A percentile compares a stretch with the other conserved stretches of the same genome.
Conservation (phyloP, 192 early-diverging fungal genomes). For the Backusella liffmaniae region DNA sequence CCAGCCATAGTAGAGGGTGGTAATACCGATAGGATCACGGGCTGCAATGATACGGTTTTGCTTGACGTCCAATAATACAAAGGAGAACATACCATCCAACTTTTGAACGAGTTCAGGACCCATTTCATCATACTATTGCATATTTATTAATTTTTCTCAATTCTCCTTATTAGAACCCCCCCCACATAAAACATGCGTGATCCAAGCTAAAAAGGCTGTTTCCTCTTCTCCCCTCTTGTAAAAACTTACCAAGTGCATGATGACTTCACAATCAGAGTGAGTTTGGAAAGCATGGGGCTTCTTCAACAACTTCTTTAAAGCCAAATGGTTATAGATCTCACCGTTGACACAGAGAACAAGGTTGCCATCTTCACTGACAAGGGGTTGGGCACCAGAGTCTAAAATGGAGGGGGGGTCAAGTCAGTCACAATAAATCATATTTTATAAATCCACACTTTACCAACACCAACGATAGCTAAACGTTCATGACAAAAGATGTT, state of each 20-base stretch:
- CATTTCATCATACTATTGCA: slow-evolving; percentile 76
- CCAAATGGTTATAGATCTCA: slow-evolving; percentile 98
- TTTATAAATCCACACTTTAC: slow-evolving; percentile 43
- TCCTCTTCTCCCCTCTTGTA: neutral
- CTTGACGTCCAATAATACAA: slow-evolving; percentile 85
- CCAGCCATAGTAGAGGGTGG: slow-evolving; percentile 96
- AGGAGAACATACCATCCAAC: slow-evolving; percentile 97
- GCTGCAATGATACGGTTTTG: slow-evolving; percentile 86
- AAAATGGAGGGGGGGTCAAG: neutral
- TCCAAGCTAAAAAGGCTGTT: neutral
- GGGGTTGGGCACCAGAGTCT: slow-evolving; percentile 95
- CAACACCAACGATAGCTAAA: slow-evolving; percentile 97
- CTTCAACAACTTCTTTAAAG: slow-evolving; percentile 75
- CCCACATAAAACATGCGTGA: neutral
- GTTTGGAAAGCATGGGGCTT: slow-evolving; percentile 82
- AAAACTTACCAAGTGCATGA: slow-evolving; percentile 80
- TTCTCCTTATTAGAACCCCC: neutral
- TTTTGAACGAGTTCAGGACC: slow-evolving; percentile 79
- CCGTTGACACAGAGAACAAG: slow-evolving; percentile 94
- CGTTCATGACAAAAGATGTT: slow-evolving; percentile 96
- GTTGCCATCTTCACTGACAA: slow-evolving; percentile 88
- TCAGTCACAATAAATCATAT: neutral
- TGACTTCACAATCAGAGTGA: slow-evolving; percentile 97
- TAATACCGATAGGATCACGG: slow-evolving; percentile 97
- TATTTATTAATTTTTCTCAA: slow-evolving; percentile 13